These are phyloP conservation scores for Candida oleophila DNA, from an alignment of 805 yeast species.

Conservation along the genomic window DNA sequence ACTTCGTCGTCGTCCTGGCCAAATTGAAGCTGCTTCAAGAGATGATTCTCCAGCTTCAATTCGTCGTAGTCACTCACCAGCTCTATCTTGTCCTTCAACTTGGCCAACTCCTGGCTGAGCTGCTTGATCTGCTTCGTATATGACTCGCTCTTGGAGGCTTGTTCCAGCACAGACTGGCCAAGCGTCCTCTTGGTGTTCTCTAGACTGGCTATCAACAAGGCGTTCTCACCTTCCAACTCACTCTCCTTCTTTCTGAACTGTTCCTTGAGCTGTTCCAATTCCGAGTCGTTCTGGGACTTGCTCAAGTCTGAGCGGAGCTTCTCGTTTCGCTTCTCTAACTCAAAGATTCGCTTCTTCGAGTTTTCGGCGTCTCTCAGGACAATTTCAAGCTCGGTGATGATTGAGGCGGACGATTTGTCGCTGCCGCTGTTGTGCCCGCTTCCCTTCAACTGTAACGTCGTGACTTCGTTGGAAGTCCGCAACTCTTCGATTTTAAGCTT, in stretches of 20 bases:
- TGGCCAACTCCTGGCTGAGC: slow-evolving; percentile 48
- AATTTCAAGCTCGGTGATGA: slow-evolving; percentile 57
- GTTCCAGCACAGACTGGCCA: slow-evolving; percentile 19
- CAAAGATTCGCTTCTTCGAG: slow-evolving; percentile 63
- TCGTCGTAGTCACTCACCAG: slow-evolving; percentile 74
- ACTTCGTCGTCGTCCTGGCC: slow-evolving; percentile 42
- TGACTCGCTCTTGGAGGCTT: slow-evolving; percentile 33
- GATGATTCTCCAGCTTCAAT: slow-evolving; percentile 69
- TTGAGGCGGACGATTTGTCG: slow-evolving; percentile 27
- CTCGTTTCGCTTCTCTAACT: slow-evolving; percentile 76
- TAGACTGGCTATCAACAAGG: slow-evolving; percentile 55
- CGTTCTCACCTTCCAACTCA: slow-evolving; percentile 70
- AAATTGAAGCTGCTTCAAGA: slow-evolving; percentile 74
- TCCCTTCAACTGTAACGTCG: slow-evolving; percentile 55
- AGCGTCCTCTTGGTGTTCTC: slow-evolving; percentile 45
- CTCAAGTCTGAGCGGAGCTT: slow-evolving; percentile 67
- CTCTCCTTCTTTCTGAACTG: slow-evolving; percentile 45
- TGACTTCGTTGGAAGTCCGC: slow-evolving; percentile 61
- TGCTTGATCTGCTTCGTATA: slow-evolving; percentile 47
- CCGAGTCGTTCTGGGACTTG: slow-evolving; percentile 47
- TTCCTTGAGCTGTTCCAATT: slow-evolving; percentile 39
- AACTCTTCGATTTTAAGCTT: slow-evolving; percentile 62
- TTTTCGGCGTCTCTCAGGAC: slow-evolving; percentile 74
- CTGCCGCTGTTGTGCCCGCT: slow-evolving; percentile 30
- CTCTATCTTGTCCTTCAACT: slow-evolving; percentile 48